Evolutionary conservation across 2,329 filamentous ascomycete genomes (phyloP), one percentile per base, ranked within the genome.

Genomic region (Aureobasidium sp.): DNA sequence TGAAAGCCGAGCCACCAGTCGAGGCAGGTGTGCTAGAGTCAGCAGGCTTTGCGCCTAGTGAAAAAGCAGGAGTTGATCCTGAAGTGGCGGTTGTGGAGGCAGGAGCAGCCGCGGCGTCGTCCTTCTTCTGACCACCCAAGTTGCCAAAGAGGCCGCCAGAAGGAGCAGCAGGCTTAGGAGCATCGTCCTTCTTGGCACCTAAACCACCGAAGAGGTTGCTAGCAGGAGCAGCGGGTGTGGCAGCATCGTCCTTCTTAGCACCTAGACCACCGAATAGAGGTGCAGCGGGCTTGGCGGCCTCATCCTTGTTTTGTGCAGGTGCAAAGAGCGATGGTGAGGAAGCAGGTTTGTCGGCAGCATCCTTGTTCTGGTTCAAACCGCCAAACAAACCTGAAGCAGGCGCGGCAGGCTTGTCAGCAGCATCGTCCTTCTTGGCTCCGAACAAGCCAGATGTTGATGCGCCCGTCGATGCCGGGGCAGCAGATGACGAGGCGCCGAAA

Each of bases 371-470:
- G 14, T 9, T n/a, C 44, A 60, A 12, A 17, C 36, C 36, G 14
- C 57, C 45, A 42, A 60, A 41, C 20, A 37, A 4, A 17, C 15
- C 22, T 36, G 41, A 45, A 42, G 44, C n/a, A 29, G 57, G 45
- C 37, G 37, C 48, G 7, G 59, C 48, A 29, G 59, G 59, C 29
- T 53, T 55, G 29, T 7, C 17, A 45, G 55, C 34, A 34, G 42
- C 44, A 48, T 47, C 60, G 27, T 56, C 51, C 27, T 57, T 57
- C n/a, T 53, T 53, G 14, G 41, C 61, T 20, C 65, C 66, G 34
- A 75, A 75, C 1, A 74, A 59, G 63, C 61, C 65, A 11, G 71
- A 57, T n/a, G 70, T 65, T 2, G 72, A 62, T 27, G 63, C 14
- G 36, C 15, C 29, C 11, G 61, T 53, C 5, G 58, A 52, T 22